Evolutionary conservation across 768 basidiomycete genomes (phyloP).

Genomic region (Tephrocybe sp.): DNA sequence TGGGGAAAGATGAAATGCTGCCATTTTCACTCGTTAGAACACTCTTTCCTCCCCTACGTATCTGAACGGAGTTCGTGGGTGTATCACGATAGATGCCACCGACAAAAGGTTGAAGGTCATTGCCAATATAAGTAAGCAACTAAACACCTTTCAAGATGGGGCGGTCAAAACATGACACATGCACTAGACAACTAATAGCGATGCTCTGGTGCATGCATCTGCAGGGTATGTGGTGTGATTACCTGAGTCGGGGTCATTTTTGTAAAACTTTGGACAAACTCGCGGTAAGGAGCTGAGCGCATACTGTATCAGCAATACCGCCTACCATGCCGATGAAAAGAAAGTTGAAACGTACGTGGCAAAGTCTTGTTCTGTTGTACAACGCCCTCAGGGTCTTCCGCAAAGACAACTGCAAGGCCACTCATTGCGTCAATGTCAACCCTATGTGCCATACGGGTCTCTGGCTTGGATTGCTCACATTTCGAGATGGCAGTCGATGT

Average conservation of each 20-base stretch:
- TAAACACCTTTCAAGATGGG: too few relatives aligned
- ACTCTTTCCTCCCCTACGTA: not conserved
- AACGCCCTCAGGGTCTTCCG: constrained; percentile 5
- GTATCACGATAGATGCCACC: too few relatives aligned
- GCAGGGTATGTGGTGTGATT: constrained; percentile 3
- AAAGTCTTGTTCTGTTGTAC: constrained; percentile 1
- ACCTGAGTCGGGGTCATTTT: not conserved
- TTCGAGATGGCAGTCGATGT: too few relatives aligned
- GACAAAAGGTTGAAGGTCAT: too few relatives aligned
- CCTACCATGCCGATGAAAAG: not conserved
- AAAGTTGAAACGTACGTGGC: not conserved
- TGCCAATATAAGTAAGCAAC: too few relatives aligned
- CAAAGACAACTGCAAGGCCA: constrained; percentile 7
- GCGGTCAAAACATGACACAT: too few relatives aligned
- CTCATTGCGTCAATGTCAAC: not conserved
- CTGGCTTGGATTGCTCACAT: too few relatives aligned
- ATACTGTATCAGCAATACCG: not conserved
- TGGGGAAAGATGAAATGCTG: constrained; percentile 3
- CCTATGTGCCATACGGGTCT: too few relatives aligned
- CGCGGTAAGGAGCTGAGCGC: not conserved
- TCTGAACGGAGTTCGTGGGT: too few relatives aligned
- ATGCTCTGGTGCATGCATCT: too few relatives aligned
- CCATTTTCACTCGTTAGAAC: constrained; percentile 1
- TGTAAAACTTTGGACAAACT: constrained; percentile 4
- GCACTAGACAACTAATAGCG: too few relatives aligned